Evolutionary conservation across 139 green algal genomes (phyloP), one percentile per base, ranked within the genome.

Genomic region (Microglena sp.): DNA sequence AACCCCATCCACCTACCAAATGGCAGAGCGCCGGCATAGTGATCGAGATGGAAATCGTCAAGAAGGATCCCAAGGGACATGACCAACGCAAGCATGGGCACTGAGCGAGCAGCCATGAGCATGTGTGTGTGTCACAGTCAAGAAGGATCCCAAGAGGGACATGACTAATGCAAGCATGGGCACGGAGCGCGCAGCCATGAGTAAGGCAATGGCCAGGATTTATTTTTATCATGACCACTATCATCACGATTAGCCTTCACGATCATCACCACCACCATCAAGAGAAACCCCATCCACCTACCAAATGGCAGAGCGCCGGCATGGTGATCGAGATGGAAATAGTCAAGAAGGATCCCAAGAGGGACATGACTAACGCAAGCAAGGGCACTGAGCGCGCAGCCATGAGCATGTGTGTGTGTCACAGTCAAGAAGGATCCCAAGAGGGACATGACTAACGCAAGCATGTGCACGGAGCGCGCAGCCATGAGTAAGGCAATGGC

Each of bases 131-230:
- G n/a, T n/a, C n/a, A n/a, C n/a, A 18, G 79, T 82, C 45, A 85
- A 73, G 45, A 85, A 79, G 30, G 46, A 71, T 21, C 79, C 79
- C 73, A 55, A 33, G 6, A 85, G 69, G 21, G 79, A 63, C 72
- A 82, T 82, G 60, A 85, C 35, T 27, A 78, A 76, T 3, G 69
- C 79, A 34, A 85, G 69, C 72, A 79, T 83, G 35, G 79, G 79
- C 62, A 85, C 33, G 3, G 58, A 75, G 28, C 67, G 62, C 2
- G 79, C 79, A 2, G 75, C 67, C 8, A 67, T 11, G 15, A 24
- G 40, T 18, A 50, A n/a, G n/a, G n/a, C n/a, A n/a, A n/a, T n/a
- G n/a, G n/a, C n/a, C n/a, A n/a, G n/a, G n/a, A n/a, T n/a, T n/a
- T n/a, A n/a, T n/a, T n/a, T n/a, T n/a, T n/a, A n/a, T n/a, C n/a